Evolutionary conservation across 1,284 basidiomycete genomes (phyloP), one percentile per base, ranked within the genome.

Genomic region (Tremellales sp.): DNA sequence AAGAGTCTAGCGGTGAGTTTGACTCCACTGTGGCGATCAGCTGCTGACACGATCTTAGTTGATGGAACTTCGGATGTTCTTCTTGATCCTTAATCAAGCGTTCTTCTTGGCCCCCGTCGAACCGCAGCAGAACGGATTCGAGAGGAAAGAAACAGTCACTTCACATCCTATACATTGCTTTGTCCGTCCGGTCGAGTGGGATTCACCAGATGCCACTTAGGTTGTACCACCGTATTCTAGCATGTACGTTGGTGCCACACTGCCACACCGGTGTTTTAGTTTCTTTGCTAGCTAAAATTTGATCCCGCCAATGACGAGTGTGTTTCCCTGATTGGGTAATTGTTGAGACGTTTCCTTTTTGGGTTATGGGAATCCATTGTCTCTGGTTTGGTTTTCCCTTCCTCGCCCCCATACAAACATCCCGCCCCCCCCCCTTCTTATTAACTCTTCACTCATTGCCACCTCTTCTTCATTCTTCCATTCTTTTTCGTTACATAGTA

Each of bases 51-150:
- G 33, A 36, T 36, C 6, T 10, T 40, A 70, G 67, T 31, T 67
- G 25, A 49, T 64, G 6, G 63, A 70, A 39, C 51, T 70, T 1
- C 56, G 65, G 22, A 43, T 67, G 15, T 61, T 65, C 52, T 48
- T 65, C 21, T 46, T 56, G 3, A 57, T 59, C 24, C 45, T 68
- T 35, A 66, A 54, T 21, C 47, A 58, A 8, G 56, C 56, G 0
- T 68, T 68, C 57, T 67, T 67, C 56, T 65, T 70, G 41, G 65
- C 59, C 1, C 46, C 57, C 1, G 49, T 68, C 13, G 48, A 53
- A 2, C 46, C 49, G 8, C 45, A 51, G 0, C 58, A 60, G 33
- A 61, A 64, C 43, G 49, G 45, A 2, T 60, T 60, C 37, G 57
- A 59, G 3, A 52, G 50, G 6, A 43, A 49, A 21, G 59, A 65